A percentile compares a stretch with the other conserved stretches of the same genome.
These are phyloP conservation scores for Candida insectorum DNA, from an alignment of 805 yeast species.

Conservation along the genomic window DNA sequence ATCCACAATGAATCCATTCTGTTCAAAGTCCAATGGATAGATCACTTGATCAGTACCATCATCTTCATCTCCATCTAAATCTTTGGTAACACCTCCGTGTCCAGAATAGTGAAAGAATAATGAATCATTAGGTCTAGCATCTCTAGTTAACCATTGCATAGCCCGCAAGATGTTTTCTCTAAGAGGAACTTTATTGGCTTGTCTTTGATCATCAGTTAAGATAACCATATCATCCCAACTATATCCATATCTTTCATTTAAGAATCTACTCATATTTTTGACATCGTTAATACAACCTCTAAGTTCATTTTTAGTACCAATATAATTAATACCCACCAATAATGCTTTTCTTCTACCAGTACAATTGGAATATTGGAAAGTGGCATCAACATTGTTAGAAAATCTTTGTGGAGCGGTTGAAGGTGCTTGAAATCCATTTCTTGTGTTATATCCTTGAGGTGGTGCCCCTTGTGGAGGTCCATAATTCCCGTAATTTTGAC, in stretches of 20 bases:
- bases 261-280: constrained; percentile 32
- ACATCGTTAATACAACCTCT: constrained; percentile 39
- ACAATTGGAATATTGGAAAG: constrained; percentile 39
- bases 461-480: constrained; percentile 11
- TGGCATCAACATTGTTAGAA: constrained; percentile 31
- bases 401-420: constrained; percentile 33
- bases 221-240: constrained; percentile 36
- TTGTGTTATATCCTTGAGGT: constrained; percentile 4
- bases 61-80: constrained; percentile 37
- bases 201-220: constrained; percentile 34
- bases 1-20: constrained; percentile 30
- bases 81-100: constrained; percentile 37
- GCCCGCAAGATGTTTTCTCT: constrained; percentile 32
- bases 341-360: constrained; percentile 34
- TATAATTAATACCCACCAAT: constrained; percentile 35
- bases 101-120: constrained; percentile 38
- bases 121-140: constrained; percentile 37
- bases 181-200: constrained; percentile 29
- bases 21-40: constrained; percentile 35
- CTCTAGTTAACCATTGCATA: constrained; percentile 38
- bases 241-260: constrained; percentile 28
- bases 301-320: constrained; percentile 27
- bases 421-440: constrained; percentile 18
- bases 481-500: constrained; percentile 16
- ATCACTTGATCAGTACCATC: constrained; percentile 35